Evolutionary conservation across 2,329 filamentous ascomycete genomes (phyloP).

Genomic region (Stagonosporopsis tanaceti): DNA sequence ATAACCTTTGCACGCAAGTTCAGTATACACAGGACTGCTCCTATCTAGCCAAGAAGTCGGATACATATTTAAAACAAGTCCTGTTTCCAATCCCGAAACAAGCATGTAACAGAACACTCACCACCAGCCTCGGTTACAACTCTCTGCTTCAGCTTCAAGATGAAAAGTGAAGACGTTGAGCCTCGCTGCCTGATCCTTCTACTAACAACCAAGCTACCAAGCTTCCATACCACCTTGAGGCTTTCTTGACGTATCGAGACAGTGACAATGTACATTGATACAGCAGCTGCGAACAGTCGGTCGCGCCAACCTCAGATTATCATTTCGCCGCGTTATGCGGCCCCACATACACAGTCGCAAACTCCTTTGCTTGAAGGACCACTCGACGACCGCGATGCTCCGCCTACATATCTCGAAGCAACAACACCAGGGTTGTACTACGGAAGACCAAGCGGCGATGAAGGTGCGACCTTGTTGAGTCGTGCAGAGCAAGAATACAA

Average conservation of each 20-base stretch:
- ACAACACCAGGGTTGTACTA: slow-evolving; percentile 45
- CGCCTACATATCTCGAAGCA: slow-evolving; percentile 46
- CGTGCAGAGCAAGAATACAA: slow-evolving; percentile 32
- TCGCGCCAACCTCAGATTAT: slow-evolving; percentile 30
- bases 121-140: slow-evolving; percentile 8
- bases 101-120: slow-evolving; percentile 28
- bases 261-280: slow-evolving; percentile 44
- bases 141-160: slow-evolving; percentile 1
- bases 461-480: slow-evolving; percentile 39
- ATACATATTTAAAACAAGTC: slow-evolving; percentile 30
- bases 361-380: slow-evolving; percentile 38
- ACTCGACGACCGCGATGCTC: slow-evolving; percentile 33
- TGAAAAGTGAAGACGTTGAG: not conserved
- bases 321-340: slow-evolving; percentile 22
- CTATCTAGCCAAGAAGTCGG: slow-evolving; percentile 1
- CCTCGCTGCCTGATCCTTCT: slow-evolving; percentile 12
- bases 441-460: slow-evolving; percentile 37
- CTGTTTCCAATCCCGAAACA: slow-evolving; percentile 40
- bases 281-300: slow-evolving; percentile 39
- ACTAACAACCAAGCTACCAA: not conserved
- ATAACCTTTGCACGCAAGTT: not conserved
- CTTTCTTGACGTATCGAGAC: not conserved
- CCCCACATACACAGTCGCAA: slow-evolving; percentile 27
- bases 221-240: not conserved
- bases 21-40: not conserved